Evolutionary conservation across 2,329 filamentous ascomycete genomes (phyloP).

Genomic region (Thelonectria rubi): DNA sequence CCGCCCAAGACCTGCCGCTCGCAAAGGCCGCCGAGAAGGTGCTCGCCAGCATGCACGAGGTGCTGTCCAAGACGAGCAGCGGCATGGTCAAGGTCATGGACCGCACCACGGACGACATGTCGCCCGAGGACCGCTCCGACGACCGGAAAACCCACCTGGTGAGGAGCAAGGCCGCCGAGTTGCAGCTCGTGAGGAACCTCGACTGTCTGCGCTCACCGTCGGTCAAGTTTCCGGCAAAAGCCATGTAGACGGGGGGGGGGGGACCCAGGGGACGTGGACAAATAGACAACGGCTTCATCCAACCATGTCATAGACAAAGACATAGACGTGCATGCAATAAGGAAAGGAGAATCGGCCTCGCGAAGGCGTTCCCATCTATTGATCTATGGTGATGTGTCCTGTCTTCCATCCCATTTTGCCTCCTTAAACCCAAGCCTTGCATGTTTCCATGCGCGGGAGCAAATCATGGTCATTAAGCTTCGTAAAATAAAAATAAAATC

Average conservation of each 20-base stretch:
- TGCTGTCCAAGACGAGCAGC: conserved; percentile 74
- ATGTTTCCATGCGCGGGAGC: background rate
- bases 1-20: conserved; percentile 77
- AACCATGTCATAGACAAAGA: conserved; percentile 11
- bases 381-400: conserved; percentile 19
- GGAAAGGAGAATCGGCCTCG: conserved; percentile 12
- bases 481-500: conserved; percentile 4
- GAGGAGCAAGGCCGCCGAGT: conserved; percentile 85
- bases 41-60: conserved; percentile 89
- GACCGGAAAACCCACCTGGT: conserved; percentile 71
- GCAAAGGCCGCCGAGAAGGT: conserved; percentile 87
- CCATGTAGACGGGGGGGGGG: conserved; percentile 52
- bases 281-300: conserved; percentile 9
- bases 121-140: conserved; percentile 56
- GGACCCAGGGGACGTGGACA: background rate
- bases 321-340: conserved; percentile 33
- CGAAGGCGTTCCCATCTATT: conserved; percentile 13
- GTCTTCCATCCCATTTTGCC: conserved; percentile 3
- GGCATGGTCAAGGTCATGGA: conserved; percentile 65
- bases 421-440: conserved; percentile 9
- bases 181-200: conserved; percentile 82
- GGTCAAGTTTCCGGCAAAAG: conserved; percentile 68
- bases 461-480: conserved; percentile 16
- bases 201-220: conserved; percentile 72
- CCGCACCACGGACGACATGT: conserved; percentile 53